These are phyloP conservation scores for Physcomitrium patens DNA, from an alignment of 225 moss, liverwort and hornwort species.

Conservation along the genomic window DNA sequence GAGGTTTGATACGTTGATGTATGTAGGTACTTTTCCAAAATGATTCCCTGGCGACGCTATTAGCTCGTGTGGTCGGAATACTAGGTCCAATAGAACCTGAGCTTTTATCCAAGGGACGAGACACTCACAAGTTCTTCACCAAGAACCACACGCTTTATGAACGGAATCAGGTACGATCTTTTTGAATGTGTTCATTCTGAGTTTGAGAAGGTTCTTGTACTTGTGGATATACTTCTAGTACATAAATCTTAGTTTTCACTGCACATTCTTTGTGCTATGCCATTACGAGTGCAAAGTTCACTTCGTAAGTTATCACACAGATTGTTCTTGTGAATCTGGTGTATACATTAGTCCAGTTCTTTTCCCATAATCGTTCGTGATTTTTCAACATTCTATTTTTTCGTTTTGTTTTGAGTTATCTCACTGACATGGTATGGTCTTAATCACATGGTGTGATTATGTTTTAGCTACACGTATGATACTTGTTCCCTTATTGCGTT, in stretches of 20 bases:
- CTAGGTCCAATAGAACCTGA: conserved; percentile 91
- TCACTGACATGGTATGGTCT: not conserved
- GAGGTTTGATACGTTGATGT: conserved; percentile 5
- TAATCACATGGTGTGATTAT: too few species aligned
- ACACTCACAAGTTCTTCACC: conserved; percentile 92
- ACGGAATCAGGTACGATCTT: conserved; percentile 76
- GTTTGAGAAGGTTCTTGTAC: not conserved
- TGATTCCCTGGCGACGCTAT: conserved; percentile 88
- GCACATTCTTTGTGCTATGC: too few species aligned
- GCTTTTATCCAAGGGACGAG: conserved; percentile 82
- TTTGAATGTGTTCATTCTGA: not conserved
- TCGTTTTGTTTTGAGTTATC: too few species aligned
- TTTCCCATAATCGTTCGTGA: too few species aligned
- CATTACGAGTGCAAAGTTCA: too few species aligned
- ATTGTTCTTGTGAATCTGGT: too few species aligned
- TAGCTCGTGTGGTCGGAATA: conserved; percentile 97
- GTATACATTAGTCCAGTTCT: too few species aligned
- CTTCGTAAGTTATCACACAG: too few species aligned
- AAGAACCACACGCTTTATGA: conserved; percentile 92
- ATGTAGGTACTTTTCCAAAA: conserved; percentile 96
- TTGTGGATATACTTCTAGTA: not conserved
- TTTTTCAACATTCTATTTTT: too few species aligned
- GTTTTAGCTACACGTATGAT: too few species aligned
- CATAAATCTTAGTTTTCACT: conserved; percentile 35
- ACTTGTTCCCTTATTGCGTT: too few species aligned